Percentiles rank a stretch among this genome's conserved stretches.
These are phyloP conservation scores for Casuarina glauca DNA, from an alignment of 306 rosid species.

Conservation along the genomic window DNA sequence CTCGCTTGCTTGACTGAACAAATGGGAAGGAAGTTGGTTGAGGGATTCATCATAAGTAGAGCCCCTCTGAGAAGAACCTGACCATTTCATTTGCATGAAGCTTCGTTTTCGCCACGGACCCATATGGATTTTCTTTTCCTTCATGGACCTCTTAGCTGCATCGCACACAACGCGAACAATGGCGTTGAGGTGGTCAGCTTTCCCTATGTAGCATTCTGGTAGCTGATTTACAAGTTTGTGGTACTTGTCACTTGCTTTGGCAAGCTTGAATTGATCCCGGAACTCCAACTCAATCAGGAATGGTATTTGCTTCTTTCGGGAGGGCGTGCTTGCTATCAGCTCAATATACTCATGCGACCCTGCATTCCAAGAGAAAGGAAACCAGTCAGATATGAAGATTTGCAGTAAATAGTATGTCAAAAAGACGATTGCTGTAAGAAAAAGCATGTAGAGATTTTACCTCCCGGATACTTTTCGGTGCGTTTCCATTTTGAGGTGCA, in stretches of 20 bases:
- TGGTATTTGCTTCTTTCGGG: conserved; percentile 11
- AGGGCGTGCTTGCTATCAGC: conserved; percentile 15
- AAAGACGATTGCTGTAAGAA: too few relatives aligned
- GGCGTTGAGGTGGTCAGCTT: conserved; percentile 37
- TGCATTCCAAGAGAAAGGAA: background rate
- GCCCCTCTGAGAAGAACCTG: conserved; percentile 18
- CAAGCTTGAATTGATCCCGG: conserved; percentile 39
- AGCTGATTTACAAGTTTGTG: conserved; percentile 11
- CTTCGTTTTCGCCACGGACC: conserved; percentile 64
- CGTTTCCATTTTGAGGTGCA: conserved; percentile 54
- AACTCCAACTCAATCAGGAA: conserved; percentile 32
- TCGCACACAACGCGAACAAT: conserved; percentile 47
- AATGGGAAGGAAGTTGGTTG: background rate
- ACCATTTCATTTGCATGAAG: conserved; percentile 78
- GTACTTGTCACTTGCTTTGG: conserved; percentile 30
- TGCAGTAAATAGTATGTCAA: background rate
- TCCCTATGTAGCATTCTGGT: conserved; percentile 39
- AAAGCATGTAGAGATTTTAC: conserved; percentile 12
- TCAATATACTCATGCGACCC: conserved; percentile 33
- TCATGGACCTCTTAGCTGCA: conserved; percentile 68
- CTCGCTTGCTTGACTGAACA: conserved; percentile 19
- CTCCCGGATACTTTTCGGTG: conserved; percentile 51
- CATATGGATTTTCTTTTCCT: conserved; percentile 60
- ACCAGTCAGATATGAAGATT: background rate
- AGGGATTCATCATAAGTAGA: conserved; percentile 4